These are phyloP conservation scores for Stropharia rugosoannulata DNA, from an alignment of 768 basidiomycete genomes.

Conservation along the genomic window DNA sequence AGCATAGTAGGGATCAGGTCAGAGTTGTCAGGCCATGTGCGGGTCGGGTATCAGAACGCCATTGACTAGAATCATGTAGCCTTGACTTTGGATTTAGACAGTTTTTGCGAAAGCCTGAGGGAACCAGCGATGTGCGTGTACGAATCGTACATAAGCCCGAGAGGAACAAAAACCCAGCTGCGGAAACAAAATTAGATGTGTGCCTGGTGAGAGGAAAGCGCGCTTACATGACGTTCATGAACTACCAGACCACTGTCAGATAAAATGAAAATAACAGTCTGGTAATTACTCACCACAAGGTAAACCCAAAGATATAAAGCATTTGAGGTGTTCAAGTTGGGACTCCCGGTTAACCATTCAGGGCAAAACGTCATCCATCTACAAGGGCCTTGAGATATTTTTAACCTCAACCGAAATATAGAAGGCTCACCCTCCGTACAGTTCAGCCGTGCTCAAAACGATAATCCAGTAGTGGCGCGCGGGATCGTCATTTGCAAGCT, in stretches of 20 bases:
- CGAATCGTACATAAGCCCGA: conserved; percentile 78
- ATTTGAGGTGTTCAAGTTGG: conserved; percentile 71
- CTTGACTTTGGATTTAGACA: conserved; percentile 31
- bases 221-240: conserved; percentile 79
- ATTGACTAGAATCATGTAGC: neutral
- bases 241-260: conserved; percentile 36
- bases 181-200: conserved; percentile 2
- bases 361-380: conserved; percentile 91
- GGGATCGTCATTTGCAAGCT: conserved; percentile 63
- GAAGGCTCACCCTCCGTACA: conserved; percentile 69
- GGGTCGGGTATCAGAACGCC: neutral
- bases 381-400: neutral
- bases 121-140: conserved; percentile 67
- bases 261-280: neutral
- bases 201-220: neutral
- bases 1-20: neutral
- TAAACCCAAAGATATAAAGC: conserved; percentile 77
- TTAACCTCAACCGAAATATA: neutral
- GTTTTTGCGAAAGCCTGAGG: conserved; percentile 42
- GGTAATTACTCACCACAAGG: conserved; percentile 57
- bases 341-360: conserved; percentile 79
- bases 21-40: neutral
- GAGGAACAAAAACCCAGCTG: conserved; percentile 80
- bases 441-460: conserved; percentile 71
- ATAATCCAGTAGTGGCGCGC: conserved; percentile 79